Base-by-base conservation (phyloP, 352 stramenopile species). In the Peronosclerospora sorghi region DNA sequence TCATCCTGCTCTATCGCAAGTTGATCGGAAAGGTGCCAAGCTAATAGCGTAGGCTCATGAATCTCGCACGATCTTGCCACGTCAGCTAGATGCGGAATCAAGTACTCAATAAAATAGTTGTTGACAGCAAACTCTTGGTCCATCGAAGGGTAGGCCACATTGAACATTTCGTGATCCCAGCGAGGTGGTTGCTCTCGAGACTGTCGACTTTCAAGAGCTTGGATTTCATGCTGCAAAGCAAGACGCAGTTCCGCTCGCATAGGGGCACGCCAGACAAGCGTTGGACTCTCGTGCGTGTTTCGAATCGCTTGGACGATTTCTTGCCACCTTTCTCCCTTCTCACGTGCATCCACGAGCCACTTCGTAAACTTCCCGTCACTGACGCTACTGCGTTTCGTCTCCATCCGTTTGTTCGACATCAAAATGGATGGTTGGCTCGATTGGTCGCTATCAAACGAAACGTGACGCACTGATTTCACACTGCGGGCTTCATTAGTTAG, bases 91-190 rank as follows among this genome's bases (percentile, higher is more conserved):
- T 65, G 70, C 5, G 74, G 76, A 29, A 89, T 83, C 35, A 92
- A 47, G 39, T 73, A 68, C 19, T 87, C 65, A 32, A 92, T 51
- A 51, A 89, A 89, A 47, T 88, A 89, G 8, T 65, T 74, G 36
- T 88, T 83, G 38, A 92, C 79, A 14, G 87, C 45, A 9, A 92
- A 58, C 35, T 92, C 76, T 8, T 62, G 48, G 21, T 86, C 57
- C 32, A 89, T 81, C 26, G 79, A 89, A 18, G 56, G 35, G 38
- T 86, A 92, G 15, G 72, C 64, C 18, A 89, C 73, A 35, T 77
- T 72, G 24, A 88, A 89, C 73, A 86, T 77, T 41, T 92, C 76
- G 48, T 87, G 62, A 38, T 88, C 62, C 79, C 79, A 92, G 2
- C 62, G 58, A 0, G 59, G 56, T 15, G 69, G 54, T 35, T 42